Percentiles rank a stretch among this genome's conserved stretches.
These are phyloP conservation scores for Cucumis cinereus DNA, from an alignment of 306 rosid species.

Conservation along the genomic window DNA sequence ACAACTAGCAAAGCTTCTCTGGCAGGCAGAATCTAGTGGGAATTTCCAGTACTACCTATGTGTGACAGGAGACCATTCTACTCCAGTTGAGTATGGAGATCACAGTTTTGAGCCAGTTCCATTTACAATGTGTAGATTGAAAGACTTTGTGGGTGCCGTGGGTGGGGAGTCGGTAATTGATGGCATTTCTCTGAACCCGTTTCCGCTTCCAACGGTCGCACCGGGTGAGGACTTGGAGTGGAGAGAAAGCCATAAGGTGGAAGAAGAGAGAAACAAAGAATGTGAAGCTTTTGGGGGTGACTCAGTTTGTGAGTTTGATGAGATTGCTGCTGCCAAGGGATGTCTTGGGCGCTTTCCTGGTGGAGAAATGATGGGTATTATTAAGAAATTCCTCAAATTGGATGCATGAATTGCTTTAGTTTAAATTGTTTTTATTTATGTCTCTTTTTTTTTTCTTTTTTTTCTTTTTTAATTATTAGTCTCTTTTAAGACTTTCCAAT, in stretches of 20 bases:
- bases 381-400: slow-evolving; percentile 44
- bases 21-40: slow-evolving; percentile 69
- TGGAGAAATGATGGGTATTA: slow-evolving; percentile 90
- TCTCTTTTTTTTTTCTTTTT: not conserved
- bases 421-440: not conserved
- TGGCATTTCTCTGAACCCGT: slow-evolving; percentile 44
- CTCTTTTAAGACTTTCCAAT: not conserved
- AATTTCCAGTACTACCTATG: slow-evolving; percentile 54
- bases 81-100: slow-evolving; percentile 97
- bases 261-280: slow-evolving; percentile 21
- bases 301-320: slow-evolving; percentile 56
- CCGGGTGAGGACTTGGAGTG: slow-evolving; percentile 32
- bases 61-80: slow-evolving; percentile 87
- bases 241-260: slow-evolving; percentile 10
- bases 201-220: slow-evolving; percentile 62
- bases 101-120: slow-evolving; percentile 97
- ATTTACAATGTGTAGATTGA: slow-evolving; percentile 55
- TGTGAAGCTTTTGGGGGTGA: slow-evolving; percentile 42
- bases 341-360: slow-evolving; percentile 92
- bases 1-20: slow-evolving; percentile 76
- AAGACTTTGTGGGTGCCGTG: slow-evolving; percentile 50
- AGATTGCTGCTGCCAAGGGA: slow-evolving; percentile 72
- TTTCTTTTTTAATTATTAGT: no score
- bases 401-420: slow-evolving; percentile 19
- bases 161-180: slow-evolving; percentile 46